phyloP scores from a whole-genome alignment of 1,284 basidiomycete species.

The Boletellus deceptivus region DNA sequence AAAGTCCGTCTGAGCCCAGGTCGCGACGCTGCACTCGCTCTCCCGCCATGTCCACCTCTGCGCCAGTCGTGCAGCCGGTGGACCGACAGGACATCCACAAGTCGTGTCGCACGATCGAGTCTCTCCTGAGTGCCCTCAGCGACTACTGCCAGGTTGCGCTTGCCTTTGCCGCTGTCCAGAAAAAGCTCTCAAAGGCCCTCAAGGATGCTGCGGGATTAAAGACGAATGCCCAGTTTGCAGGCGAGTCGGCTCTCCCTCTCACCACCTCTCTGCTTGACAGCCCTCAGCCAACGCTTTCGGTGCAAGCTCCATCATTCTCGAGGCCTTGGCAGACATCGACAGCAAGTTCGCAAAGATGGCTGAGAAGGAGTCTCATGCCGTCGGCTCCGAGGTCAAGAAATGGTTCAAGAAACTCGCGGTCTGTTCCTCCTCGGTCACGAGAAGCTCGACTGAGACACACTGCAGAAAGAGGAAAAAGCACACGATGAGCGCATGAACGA shows the following conservation, averaged over 20 bases:
- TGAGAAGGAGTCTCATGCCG: conserved; percentile 67
- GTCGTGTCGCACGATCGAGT: conserved; percentile 72
- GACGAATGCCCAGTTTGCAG: conserved; percentile 57
- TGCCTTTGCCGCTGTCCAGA: conserved; percentile 63
- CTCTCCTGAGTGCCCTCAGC: conserved; percentile 60
- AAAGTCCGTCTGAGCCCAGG: conserved; percentile 23
- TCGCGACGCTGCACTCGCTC: too few species aligned
- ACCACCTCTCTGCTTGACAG: too few species aligned
- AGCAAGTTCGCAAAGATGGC: conserved; percentile 68
- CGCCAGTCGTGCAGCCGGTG: conserved; percentile 22
- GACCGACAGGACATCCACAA: conserved; percentile 74
- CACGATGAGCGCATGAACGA: conserved; percentile 70
- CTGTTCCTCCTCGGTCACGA: conserved; percentile 16
- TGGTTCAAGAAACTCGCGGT: conserved; percentile 82
- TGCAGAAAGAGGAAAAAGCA: conserved; percentile 73
- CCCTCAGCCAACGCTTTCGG: conserved; percentile 60
- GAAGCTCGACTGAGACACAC: not conserved
- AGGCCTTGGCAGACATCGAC: conserved; percentile 66
- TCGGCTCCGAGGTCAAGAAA: conserved; percentile 71
- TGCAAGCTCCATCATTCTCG: conserved; percentile 63
- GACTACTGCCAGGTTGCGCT: conserved; percentile 72
- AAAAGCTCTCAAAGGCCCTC: conserved; percentile 68
- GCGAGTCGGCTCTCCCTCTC: conserved; percentile 38
- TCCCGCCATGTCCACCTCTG: too few species aligned
- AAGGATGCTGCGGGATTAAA: conserved; percentile 62